Conservation (phyloP, 2,329 filamentous ascomycete genomes). For the Ceratocystis colombiana region DNA sequence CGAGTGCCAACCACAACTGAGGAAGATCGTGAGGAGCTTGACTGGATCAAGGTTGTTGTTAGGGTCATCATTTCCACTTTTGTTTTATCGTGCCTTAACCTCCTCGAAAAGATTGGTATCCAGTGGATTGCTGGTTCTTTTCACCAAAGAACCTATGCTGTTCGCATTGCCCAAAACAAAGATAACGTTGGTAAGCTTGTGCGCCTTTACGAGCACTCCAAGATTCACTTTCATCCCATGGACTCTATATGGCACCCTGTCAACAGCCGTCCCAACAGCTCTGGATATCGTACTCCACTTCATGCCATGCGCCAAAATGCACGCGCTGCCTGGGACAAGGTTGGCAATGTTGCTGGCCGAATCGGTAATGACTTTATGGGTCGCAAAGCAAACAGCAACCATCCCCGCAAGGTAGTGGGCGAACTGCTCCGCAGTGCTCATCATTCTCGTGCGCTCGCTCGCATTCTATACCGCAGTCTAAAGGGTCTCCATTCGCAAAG, state of each 20-base stretch:
- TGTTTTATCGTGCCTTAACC: conserved; percentile 67
- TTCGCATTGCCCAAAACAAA: conserved; percentile 85
- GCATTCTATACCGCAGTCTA: conserved; percentile 80
- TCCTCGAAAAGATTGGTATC: conserved; percentile 84
- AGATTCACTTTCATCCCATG: conserved; percentile 54
- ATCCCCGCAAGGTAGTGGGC: conserved; percentile 75
- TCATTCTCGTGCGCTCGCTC: conserved; percentile 73
- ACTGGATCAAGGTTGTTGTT: conserved; percentile 70
- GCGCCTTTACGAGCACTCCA: conserved; percentile 57
- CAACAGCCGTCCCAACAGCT: conserved; percentile 36
- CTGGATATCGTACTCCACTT: conserved; percentile 63
- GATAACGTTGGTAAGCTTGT: conserved; percentile 62
- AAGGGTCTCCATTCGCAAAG: conserved; percentile 21
- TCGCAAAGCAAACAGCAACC: conserved; percentile 53
- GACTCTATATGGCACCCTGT: conserved; percentile 42
- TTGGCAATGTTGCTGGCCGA: conserved; percentile 74
- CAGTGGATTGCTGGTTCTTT: conserved; percentile 92
- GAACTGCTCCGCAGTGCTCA: conserved; percentile 61
- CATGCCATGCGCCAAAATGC: conserved; percentile 63
- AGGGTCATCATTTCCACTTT: conserved; percentile 83
- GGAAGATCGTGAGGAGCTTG: conserved; percentile 42
- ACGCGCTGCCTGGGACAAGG: conserved; percentile 62
- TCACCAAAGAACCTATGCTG: conserved; percentile 80
- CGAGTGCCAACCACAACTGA: conserved; percentile 26
- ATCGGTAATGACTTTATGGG: conserved; percentile 91